These are phyloP conservation scores for Emergomyces africanus DNA, from an alignment of 2,329 filamentous ascomycete species.

Conservation along the genomic window DNA sequence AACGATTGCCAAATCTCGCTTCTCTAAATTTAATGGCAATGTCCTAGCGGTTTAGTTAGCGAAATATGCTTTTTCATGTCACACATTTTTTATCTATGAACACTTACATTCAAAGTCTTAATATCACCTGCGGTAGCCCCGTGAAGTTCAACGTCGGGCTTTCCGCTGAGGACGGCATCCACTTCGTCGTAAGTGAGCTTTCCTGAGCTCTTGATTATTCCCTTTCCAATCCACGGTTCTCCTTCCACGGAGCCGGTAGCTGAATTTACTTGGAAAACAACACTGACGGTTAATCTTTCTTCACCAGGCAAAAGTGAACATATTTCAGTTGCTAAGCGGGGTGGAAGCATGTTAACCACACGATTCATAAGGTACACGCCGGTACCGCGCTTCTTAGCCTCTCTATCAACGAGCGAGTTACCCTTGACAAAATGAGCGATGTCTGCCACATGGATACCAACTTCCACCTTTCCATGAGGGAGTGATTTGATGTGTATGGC, in stretches of 20 bases:
- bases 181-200: slow-evolving; percentile 78
- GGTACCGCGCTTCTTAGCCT: slow-evolving; percentile 95
- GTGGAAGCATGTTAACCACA: slow-evolving; percentile 73
- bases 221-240: slow-evolving; percentile 87
- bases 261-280: slow-evolving; percentile 82
- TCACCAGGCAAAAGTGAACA: slow-evolving; percentile 80
- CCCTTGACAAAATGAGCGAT: slow-evolving; percentile 94
- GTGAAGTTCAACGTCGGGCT: slow-evolving; percentile 48
- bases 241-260: slow-evolving; percentile 72
- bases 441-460: slow-evolving; percentile 90
- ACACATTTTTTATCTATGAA: background rate
- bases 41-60: slow-evolving; percentile 32
- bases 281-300: slow-evolving; percentile 80
- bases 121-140: slow-evolving; percentile 62
- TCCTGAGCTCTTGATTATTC: slow-evolving; percentile 81
- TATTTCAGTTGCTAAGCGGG: slow-evolving; percentile 71
- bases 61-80: background rate
- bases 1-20: slow-evolving; percentile 66
- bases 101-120: slow-evolving; percentile 58
- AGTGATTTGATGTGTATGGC: slow-evolving; percentile 83
- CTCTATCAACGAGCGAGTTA: slow-evolving; percentile 88
- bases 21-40: slow-evolving; percentile 87
- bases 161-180: slow-evolving; percentile 61
- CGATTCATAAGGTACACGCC: slow-evolving; percentile 91
- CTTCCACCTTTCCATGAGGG: slow-evolving; percentile 74